A percentile compares a stretch with the other conserved stretches of the same genome.
Conservation (phyloP, 495 filamentous ascomycete genomes). For the Penicillium manginii region DNA sequence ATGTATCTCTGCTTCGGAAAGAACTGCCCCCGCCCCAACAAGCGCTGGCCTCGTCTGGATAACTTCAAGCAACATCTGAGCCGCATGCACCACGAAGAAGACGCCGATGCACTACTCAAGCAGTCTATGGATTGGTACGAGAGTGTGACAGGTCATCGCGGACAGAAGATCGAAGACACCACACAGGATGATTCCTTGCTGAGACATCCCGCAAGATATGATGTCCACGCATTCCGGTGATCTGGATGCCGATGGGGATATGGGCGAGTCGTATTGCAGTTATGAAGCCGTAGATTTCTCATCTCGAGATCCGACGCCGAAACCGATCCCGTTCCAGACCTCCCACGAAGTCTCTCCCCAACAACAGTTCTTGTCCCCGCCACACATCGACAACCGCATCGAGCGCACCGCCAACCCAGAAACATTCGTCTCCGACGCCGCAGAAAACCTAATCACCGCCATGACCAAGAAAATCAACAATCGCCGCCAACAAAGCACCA, state of each 20-base stretch:
- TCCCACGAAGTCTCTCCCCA: neutral
- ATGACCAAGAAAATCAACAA: conserved; percentile 45
- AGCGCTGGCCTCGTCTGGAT: conserved; percentile 85
- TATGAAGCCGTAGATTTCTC: conserved; percentile 11
- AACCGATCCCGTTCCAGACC: conserved; percentile 6
- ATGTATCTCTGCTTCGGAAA: conserved; percentile 69
- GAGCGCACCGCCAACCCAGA: conserved; percentile 26
- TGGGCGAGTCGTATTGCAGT: neutral
- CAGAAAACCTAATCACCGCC: conserved; percentile 40
- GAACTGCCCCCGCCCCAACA: conserved; percentile 67
- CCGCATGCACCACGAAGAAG: conserved; percentile 70
- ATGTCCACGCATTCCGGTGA: conserved; percentile 16
- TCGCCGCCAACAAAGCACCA: conserved; percentile 28
- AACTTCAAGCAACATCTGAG: conserved; percentile 89
- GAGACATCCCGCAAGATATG: conserved; percentile 18
- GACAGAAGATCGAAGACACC: conserved; percentile 11
- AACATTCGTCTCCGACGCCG: conserved; percentile 35
- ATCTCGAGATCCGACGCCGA: conserved; percentile 7
- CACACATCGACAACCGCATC: neutral
- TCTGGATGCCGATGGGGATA: conserved; percentile 14
- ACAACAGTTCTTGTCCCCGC: neutral
- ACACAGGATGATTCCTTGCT: conserved; percentile 14
- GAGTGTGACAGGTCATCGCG: conserved; percentile 13
- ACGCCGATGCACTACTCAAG: conserved; percentile 54
- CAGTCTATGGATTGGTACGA: conserved; percentile 54